These are phyloP conservation scores for Datura wrightii DNA, from an alignment of 257 asterid species.

Conservation along the genomic window DNA sequence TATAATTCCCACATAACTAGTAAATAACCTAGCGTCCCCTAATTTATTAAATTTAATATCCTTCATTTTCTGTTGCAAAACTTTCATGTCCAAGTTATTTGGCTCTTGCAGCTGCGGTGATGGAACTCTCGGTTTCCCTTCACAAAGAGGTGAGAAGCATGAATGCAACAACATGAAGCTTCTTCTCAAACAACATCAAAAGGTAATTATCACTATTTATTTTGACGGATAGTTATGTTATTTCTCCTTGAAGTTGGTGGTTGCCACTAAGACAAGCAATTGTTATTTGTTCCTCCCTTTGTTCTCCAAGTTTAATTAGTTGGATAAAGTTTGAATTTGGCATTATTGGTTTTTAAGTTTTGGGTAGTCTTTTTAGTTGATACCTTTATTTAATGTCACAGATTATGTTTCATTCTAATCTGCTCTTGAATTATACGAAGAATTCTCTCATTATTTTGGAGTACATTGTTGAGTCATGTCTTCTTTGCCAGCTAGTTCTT, in stretches of 20 bases:
- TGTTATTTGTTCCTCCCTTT: neutral
- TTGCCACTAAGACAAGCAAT: neutral
- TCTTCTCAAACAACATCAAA: constrained; percentile 91
- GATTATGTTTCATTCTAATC: neutral
- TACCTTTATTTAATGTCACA: neutral
- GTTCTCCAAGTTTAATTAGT: constrained; percentile 2
- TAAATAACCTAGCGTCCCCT: too few species aligned
- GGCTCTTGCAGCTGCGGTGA: constrained; percentile 85
- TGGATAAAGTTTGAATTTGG: neutral
- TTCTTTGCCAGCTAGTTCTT: neutral
- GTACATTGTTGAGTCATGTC: neutral
- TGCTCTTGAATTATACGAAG: neutral
- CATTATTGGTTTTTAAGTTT: neutral
- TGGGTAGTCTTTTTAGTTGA: neutral
- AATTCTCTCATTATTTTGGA: neutral
- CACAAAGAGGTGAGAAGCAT: constrained; percentile 86
- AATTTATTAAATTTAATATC: neutral
- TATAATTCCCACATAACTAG: neutral
- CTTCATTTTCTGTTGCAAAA: neutral
- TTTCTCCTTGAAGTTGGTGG: neutral
- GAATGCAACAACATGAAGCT: constrained; percentile 99
- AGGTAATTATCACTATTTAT: constrained; percentile 54
- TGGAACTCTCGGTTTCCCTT: constrained; percentile 86
- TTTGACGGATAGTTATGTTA: constrained; percentile 11
- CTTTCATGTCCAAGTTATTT: constrained; percentile 36